A percentile compares a stretch with the other conserved stretches of the same genome.
These are phyloP conservation scores for Pneumocystis jirovecii DNA, from an alignment of 1,139 yeast genomes.

Conservation along the genomic window DNA sequence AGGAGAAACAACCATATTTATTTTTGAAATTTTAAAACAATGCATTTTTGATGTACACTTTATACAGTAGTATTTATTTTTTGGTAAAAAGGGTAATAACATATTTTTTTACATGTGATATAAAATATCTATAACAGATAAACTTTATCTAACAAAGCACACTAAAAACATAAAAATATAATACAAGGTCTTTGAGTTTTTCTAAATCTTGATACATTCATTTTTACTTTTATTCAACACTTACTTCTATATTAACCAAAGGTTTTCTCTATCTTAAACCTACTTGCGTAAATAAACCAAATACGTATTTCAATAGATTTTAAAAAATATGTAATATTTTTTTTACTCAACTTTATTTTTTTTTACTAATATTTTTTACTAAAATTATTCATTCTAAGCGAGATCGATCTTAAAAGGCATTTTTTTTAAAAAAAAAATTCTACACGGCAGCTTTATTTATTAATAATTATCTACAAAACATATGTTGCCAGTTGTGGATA, in stretches of 20 bases:
- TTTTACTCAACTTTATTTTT: not conserved
- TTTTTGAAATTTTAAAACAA: not conserved
- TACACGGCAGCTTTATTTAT: not conserved
- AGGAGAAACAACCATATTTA: not conserved
- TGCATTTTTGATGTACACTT: not conserved
- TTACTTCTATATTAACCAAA: not conserved
- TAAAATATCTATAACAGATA: not conserved
- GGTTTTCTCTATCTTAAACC: too few relatives aligned
- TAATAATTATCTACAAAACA: not conserved
- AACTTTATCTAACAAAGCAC: too few relatives aligned
- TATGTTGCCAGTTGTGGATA: not conserved
- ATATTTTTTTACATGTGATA: not conserved
- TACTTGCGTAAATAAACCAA: not conserved
- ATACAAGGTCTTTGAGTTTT: too few relatives aligned
- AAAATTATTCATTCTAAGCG: too few relatives aligned
- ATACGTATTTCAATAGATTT: too few relatives aligned
- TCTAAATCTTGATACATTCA: not conserved
- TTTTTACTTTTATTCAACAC: not conserved
- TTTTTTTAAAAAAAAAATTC: not conserved
- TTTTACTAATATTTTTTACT: not conserved
- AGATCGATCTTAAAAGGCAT: not conserved
- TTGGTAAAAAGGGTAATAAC: not conserved
- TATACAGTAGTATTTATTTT: not conserved
- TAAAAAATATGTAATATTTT: too few relatives aligned
- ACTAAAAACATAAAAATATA: too few relatives aligned